Percentiles rank a stretch among this genome's conserved stretches.
Conservation (phyloP, 2,329 filamentous ascomycete species). For the Venturia carpophila region DNA sequence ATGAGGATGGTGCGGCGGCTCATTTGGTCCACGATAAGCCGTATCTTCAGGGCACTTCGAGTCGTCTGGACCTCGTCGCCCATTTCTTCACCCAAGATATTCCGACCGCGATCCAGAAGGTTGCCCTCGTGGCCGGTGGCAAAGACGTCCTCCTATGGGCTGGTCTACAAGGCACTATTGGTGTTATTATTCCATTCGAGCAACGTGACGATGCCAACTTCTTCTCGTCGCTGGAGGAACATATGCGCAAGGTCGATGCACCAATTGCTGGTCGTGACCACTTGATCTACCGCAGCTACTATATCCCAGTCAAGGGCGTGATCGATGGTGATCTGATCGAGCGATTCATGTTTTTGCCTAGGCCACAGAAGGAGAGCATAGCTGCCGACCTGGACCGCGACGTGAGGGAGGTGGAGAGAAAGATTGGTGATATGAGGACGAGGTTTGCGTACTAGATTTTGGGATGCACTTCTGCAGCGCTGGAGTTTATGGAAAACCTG, state of each 20-base stretch:
- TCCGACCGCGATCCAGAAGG: constrained; percentile 82
- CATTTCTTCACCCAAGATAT: constrained; percentile 92
- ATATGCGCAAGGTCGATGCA: constrained; percentile 77
- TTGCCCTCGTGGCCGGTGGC: constrained; percentile 81
- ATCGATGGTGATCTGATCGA: constrained; percentile 97
- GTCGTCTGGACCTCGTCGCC: constrained; percentile 74
- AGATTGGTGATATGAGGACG: constrained; percentile 45
- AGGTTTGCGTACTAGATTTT: constrained; percentile 20
- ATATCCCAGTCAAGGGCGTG: constrained; percentile 89
- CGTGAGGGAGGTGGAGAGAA: constrained; percentile 88
- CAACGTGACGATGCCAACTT: constrained; percentile 93
- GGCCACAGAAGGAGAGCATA: constrained; percentile 92
- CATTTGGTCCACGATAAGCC: constrained; percentile 85
- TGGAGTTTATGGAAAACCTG: constrained; percentile 2
- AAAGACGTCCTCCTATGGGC: constrained; percentile 89
- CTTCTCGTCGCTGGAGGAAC: constrained; percentile 88
- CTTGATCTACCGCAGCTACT: constrained; percentile 91
- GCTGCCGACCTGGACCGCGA: constrained; percentile 86
- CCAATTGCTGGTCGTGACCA: constrained; percentile 90
- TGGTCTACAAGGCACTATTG: constrained; percentile 88
- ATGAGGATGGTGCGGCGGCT: constrained; percentile 83
- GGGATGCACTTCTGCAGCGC: neutral
- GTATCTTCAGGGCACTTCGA: constrained; percentile 83
- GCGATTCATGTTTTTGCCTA: constrained; percentile 72
- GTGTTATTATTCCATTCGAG: constrained; percentile 85